Evolutionary conservation across 78 protist species (phyloP).

Genomic region (Dictyostelium brefeldianum): DNA sequence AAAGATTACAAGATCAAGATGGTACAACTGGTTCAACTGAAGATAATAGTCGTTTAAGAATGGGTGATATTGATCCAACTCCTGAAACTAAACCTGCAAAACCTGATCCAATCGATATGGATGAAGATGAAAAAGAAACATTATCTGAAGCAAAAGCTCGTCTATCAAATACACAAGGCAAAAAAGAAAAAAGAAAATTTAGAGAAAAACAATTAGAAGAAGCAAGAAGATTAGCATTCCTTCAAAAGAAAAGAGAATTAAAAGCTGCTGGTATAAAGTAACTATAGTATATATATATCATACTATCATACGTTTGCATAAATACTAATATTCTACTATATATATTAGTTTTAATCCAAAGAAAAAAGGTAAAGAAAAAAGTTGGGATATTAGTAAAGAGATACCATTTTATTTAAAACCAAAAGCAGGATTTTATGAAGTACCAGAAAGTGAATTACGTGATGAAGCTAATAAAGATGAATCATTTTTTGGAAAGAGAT

Average conservation of each 20-base stretch:
- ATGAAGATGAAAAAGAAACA: slow-evolving; percentile 99
- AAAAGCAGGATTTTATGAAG: slow-evolving; percentile 85
- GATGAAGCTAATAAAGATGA: slow-evolving; percentile 63
- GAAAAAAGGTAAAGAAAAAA: slow-evolving; percentile 43
- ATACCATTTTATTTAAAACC: slow-evolving; percentile 87
- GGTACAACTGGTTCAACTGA: neutral
- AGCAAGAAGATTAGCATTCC: slow-evolving; percentile 96
- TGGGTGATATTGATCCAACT: slow-evolving; percentile 98
- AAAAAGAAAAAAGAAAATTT: slow-evolving; percentile 98
- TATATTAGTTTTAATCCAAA: slow-evolving; percentile 18
- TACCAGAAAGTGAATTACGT: slow-evolving; percentile 21
- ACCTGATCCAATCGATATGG: slow-evolving; percentile 99
- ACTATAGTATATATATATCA: neutral
- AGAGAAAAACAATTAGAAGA: slow-evolving; percentile 98
- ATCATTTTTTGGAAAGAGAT: slow-evolving; percentile 25
- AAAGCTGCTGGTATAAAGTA: slow-evolving; percentile 95
- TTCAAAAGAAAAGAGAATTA: slow-evolving; percentile 98
- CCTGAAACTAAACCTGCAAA: slow-evolving; percentile 99
- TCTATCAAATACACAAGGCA: slow-evolving; percentile 99
- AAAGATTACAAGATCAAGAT: slow-evolving; percentile 32
- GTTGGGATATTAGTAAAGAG: slow-evolving; percentile 83
- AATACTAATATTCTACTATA: neutral
- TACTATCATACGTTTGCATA: neutral
- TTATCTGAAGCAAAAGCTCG: slow-evolving; percentile 99
- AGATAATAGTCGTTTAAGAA: slow-evolving; percentile 91